A percentile compares a stretch with the other conserved stretches of the same genome.
Evolutionary conservation across 495 filamentous ascomycete genomes (phyloP).

Genomic region (Hypoxylon rickii): DNA sequence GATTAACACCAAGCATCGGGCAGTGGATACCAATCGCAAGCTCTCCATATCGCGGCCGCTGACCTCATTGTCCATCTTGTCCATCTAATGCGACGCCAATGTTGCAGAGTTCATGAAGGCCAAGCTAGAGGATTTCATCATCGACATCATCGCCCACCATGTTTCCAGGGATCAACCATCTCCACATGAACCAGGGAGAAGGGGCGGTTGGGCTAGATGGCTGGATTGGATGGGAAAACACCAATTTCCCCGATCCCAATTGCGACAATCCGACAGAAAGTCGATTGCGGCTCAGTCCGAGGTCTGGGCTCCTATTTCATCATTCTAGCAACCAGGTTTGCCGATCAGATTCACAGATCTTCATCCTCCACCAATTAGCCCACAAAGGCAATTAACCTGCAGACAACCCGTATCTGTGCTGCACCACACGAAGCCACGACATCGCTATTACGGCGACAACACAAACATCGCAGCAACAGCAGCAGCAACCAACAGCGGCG

Average conservation of each 20-base stretch:
- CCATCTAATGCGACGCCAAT: slow-evolving; percentile 24
- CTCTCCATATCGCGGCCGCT: slow-evolving; percentile 12
- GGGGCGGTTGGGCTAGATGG: not conserved
- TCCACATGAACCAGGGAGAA: slow-evolving; percentile 29
- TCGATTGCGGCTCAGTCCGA: slow-evolving; percentile 43
- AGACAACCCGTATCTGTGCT: too few relatives aligned
- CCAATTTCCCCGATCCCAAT: slow-evolving; percentile 40
- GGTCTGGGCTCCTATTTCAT: slow-evolving; percentile 33
- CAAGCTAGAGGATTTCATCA: slow-evolving; percentile 32
- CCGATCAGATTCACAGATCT: slow-evolving; percentile 36
- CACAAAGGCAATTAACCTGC: slow-evolving; percentile 4
- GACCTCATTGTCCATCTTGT: slow-evolving; percentile 12
- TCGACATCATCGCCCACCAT: slow-evolving; percentile 29
- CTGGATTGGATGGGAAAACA: slow-evolving; percentile 36
- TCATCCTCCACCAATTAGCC: slow-evolving; percentile 28
- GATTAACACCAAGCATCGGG: not conserved
- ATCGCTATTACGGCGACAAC: too few relatives aligned
- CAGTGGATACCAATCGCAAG: slow-evolving; percentile 6
- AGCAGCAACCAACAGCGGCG: not conserved
- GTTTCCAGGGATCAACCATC: slow-evolving; percentile 26
- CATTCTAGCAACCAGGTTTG: slow-evolving; percentile 33
- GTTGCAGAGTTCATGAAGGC: slow-evolving; percentile 24
- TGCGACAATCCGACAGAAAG: slow-evolving; percentile 37
- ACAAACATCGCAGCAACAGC: not conserved
- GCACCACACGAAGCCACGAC: not conserved